These are phyloP conservation scores for Amphichorda felina DNA, from an alignment of 2,329 filamentous ascomycete species.

Conservation along the genomic window DNA sequence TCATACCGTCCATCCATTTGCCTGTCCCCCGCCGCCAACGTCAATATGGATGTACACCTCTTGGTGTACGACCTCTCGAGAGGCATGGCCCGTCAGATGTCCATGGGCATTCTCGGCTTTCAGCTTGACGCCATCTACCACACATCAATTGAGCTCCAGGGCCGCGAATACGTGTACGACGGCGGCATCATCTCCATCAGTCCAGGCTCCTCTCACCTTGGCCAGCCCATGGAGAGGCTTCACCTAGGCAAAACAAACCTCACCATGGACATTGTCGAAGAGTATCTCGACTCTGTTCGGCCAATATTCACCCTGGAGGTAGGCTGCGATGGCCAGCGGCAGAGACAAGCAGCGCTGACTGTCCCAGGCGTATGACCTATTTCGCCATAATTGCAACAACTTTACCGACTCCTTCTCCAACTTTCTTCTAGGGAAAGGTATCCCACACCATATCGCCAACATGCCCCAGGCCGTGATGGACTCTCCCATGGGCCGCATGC, in stretches of 20 bases:
- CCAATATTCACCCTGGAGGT: slow-evolving; percentile 74
- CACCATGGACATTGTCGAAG: slow-evolving; percentile 68
- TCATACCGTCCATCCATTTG: too few relatives aligned
- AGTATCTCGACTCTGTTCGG: slow-evolving; percentile 77
- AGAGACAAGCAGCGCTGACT: neutral
- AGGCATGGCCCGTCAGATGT: slow-evolving; percentile 45
- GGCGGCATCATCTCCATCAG: slow-evolving; percentile 71
- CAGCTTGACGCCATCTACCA: slow-evolving; percentile 89
- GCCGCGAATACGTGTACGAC: slow-evolving; percentile 86
- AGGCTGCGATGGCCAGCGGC: slow-evolving; percentile 5
- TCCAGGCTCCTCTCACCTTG: slow-evolving; percentile 79
- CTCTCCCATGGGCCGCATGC: slow-evolving; percentile 79
- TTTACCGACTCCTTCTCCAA: slow-evolving; percentile 88
- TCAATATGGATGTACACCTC: slow-evolving; percentile 59
- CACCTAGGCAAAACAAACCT: slow-evolving; percentile 66
- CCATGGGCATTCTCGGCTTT: slow-evolving; percentile 38
- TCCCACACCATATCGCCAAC: slow-evolving; percentile 75
- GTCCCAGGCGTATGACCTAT: slow-evolving; percentile 73
- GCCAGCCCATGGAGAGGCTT: slow-evolving; percentile 66
- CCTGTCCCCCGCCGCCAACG: too few relatives aligned
- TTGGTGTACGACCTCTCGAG: slow-evolving; percentile 69
- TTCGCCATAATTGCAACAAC: slow-evolving; percentile 92
- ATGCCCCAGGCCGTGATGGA: slow-evolving; percentile 77
- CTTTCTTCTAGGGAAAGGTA: slow-evolving; percentile 79
- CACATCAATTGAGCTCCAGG: slow-evolving; percentile 74